Evolutionary conservation across 2,329 filamentous ascomycete species (phyloP).

Genomic region (Calonectria crousiana): DNA sequence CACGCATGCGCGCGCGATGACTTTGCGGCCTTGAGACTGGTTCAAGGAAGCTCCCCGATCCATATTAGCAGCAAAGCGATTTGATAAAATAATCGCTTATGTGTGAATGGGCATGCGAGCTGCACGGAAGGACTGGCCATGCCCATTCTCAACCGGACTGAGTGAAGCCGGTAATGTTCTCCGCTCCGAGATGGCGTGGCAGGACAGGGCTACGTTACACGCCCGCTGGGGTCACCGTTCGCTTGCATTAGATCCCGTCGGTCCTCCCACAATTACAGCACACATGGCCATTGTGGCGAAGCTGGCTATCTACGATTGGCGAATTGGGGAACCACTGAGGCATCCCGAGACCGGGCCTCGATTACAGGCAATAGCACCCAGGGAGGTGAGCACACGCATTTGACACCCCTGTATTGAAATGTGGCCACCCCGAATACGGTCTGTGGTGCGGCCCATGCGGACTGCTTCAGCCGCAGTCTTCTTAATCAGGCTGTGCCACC

Average conservation of each 20-base stretch:
- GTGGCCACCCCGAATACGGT: too few species aligned
- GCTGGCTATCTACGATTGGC: neutral
- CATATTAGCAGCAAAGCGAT: too few species aligned
- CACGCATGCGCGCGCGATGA: too few species aligned
- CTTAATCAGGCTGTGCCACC: too few species aligned
- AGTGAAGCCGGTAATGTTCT: too few species aligned
- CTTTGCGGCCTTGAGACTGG: neutral
- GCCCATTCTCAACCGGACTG: neutral
- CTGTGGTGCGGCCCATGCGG: too few species aligned
- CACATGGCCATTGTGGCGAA: neutral
- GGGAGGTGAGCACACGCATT: too few species aligned
- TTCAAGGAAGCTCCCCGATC: neutral
- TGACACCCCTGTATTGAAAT: too few species aligned
- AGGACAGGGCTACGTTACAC: too few species aligned
- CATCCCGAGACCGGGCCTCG: neutral
- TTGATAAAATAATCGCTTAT: neutral
- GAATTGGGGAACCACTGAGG: neutral
- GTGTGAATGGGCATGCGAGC: neutral
- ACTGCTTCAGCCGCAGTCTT: too few species aligned
- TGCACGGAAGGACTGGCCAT: too few species aligned
- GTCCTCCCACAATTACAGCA: neutral
- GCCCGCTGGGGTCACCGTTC: neutral
- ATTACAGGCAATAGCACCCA: too few species aligned
- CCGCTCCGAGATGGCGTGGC: neutral
- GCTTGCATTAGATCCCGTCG: neutral